Base-by-base conservation (phyloP, 345 rosid species). In the Melaleuca quinquenervia region DNA sequence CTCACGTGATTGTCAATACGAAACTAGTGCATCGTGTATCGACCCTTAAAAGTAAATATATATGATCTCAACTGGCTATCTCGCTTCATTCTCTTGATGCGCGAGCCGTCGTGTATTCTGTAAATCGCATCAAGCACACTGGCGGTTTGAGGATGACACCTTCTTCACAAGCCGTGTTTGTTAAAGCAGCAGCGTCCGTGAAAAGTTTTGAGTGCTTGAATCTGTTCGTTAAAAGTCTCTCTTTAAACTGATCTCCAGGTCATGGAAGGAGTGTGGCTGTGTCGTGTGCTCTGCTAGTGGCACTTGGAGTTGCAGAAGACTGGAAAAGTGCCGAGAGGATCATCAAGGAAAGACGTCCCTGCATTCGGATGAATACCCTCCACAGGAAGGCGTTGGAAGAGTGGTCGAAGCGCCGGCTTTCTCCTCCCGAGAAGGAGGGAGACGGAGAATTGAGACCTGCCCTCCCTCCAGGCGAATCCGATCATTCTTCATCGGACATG, bases 211-310 rank as follows among this genome's bases (percentile, higher is more conserved):
- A 70, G 11, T 75, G 27, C 45, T 70, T 52, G 44, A 29, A 5
- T 44, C 27, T 36, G 52, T n/a, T 29, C 10, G 21, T 84, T 50
- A 56, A 6, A 32, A 6, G 21, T 36, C 41, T 50, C 60, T 51
- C 32, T 56, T 14, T 11, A 27, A 15, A 80, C 85, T 52, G 27
- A 85, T 84, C 22, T 48, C 18, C 76, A 93, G 97, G 97, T 89
- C 97, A 93, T 87, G 97, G 97, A 86, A 91, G 97, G 89, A 95
- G 97, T 82, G 96, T 93, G 52, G 95, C 95, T 3, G 95, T 94
- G 85, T 85, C 83, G 82, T 94, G 95, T 82, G 97, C 97, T 8
- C 70, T 94, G 54, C 80, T 94, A 49, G 95, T 94, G 90, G 94
- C 92, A 49, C 86, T 94, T 82, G 94, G 90, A 18, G 70, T 93